A percentile compares a stretch with the other conserved stretches of the same genome.
phyloP scores from a whole-genome alignment of 345 rosid species.

The Euphorbia peplus region DNA sequence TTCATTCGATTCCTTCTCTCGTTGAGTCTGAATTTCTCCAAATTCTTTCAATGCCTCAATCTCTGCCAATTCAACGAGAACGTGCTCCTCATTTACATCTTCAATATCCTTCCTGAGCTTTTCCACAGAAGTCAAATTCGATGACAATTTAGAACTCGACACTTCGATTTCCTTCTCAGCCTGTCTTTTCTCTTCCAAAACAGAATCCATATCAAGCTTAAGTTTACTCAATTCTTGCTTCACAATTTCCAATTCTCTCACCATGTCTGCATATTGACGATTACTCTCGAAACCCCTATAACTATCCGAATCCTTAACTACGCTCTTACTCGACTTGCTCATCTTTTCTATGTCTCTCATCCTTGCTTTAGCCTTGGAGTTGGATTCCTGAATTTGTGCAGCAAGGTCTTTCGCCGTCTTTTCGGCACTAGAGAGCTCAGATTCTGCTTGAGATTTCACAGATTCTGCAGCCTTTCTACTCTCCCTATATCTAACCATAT shows the following conservation, averaged over 20 bases:
- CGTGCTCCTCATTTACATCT: conserved; percentile 69
- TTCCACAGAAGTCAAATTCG: conserved; percentile 35
- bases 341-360: conserved; percentile 28
- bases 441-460: conserved; percentile 45
- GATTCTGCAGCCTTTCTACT: conserved; percentile 48
- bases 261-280: conserved; percentile 35
- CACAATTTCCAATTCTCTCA: conserved; percentile 51
- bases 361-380: conserved; percentile 26
- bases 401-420: conserved; percentile 46
- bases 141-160: conserved; percentile 24
- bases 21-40: conserved; percentile 47
- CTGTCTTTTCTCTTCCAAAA: conserved; percentile 48
- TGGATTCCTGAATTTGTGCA: conserved; percentile 43
- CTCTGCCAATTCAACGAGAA: conserved; percentile 69
- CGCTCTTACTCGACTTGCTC: conserved; percentile 22
- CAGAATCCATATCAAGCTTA: conserved; percentile 69
- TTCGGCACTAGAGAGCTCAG: conserved; percentile 45
- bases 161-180: conserved; percentile 49
- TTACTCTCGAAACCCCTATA: conserved; percentile 13
- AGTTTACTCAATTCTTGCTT: conserved; percentile 65
- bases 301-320: conserved; percentile 19
- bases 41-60: conserved; percentile 77
- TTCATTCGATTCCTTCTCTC: conserved; percentile 41
- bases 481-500: conserved; percentile 45
- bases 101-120: conserved; percentile 62